Base-by-base conservation (phyloP, 768 basidiomycete species). In the Serendipita indica region DNA sequence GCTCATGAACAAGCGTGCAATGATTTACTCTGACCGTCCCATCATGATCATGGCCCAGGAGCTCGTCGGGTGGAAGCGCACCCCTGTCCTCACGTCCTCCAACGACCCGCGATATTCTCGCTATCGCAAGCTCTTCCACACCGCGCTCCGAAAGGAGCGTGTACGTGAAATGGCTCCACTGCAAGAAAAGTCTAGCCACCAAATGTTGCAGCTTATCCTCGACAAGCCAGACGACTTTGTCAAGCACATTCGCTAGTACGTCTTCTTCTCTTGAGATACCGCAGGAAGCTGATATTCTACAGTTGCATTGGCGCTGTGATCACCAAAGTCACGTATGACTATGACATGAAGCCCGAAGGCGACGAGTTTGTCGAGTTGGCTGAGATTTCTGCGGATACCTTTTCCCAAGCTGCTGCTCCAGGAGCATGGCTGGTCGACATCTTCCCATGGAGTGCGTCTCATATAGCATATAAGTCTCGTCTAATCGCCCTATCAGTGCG, bases 11-110 rank as follows among this genome's bases (percentile, higher is more conserved):
- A 83, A 79, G 65, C 77, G 79, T 30, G 83, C 84, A 4, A 71
- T 76, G 6, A 80, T 86, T 28, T 88, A 87, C 67, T 81, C 85
- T 5, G 86, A 87, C 70, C 84, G 83, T 67, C 83, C 83, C 0
- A 70, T 72, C 25, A 71, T 86, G 22, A 73, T 83, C 41, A 87
- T 89, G 86, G 58, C 45, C 4, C 20, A 52, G 28, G 58, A 59
- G 22, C 27, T 59, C 4, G 49, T 54, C 12, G 49, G 49, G 30
- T 54, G 49, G 49, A 54, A 54, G 10, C 49, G 49, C 32, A 54
- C 49, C 32, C 49, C 49, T 18, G 49, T 54, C 22, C 49, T 54
- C 49, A 54, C 49, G n/a, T 54, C 49, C 49, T 54, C 49, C 16
- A n/a, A 16, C 7, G 25, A 54, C 22, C 49, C 49, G 2, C 22